Conservation (phyloP, 2,329 filamentous ascomycete species). For the Alternaria brassicae region DNA sequence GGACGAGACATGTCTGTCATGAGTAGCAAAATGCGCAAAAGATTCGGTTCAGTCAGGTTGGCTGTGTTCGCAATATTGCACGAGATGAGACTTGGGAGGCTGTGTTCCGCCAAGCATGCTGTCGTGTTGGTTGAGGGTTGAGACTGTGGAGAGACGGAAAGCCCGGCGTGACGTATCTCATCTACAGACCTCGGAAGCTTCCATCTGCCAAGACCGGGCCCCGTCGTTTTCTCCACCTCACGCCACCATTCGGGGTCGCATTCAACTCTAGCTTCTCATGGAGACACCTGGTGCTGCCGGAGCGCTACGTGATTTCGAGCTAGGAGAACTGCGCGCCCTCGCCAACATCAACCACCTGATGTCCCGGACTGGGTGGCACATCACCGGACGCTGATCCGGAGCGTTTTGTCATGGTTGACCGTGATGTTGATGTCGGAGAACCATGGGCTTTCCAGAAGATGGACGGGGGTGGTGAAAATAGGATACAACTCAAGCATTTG, state of each 20-base stretch:
- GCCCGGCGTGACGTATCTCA: conserved; percentile 8
- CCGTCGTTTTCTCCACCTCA: neutral
- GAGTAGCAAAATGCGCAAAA: neutral
- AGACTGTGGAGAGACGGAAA: conserved; percentile 4
- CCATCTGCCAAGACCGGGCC: neutral
- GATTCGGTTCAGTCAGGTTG: conserved; percentile 1
- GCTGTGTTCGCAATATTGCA: neutral
- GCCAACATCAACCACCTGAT: conserved; percentile 37
- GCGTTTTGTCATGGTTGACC: conserved; percentile 44
- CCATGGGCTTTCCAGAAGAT: conserved; percentile 57
- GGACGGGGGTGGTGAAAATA: conserved; percentile 57
- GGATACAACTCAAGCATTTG: conserved; percentile 60
- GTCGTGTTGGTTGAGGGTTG: neutral
- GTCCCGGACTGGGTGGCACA: conserved; percentile 44
- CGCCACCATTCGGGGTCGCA: neutral
- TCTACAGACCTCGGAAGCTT: neutral
- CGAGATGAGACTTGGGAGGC: neutral
- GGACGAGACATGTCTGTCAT: conserved; percentile 8
- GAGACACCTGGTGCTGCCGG: neutral
- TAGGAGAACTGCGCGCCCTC: neutral
- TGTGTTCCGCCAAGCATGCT: conserved; percentile 12
- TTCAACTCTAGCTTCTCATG: neutral
- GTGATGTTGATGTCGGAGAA: conserved; percentile 52
- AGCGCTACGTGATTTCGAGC: too few species aligned
- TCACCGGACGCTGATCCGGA: conserved; percentile 56